Percentiles rank a stretch among this genome's conserved stretches.
These are phyloP conservation scores for Cryptococcus wingfieldii DNA, from an alignment of 1,284 basidiomycete genomes.

Conservation along the genomic window DNA sequence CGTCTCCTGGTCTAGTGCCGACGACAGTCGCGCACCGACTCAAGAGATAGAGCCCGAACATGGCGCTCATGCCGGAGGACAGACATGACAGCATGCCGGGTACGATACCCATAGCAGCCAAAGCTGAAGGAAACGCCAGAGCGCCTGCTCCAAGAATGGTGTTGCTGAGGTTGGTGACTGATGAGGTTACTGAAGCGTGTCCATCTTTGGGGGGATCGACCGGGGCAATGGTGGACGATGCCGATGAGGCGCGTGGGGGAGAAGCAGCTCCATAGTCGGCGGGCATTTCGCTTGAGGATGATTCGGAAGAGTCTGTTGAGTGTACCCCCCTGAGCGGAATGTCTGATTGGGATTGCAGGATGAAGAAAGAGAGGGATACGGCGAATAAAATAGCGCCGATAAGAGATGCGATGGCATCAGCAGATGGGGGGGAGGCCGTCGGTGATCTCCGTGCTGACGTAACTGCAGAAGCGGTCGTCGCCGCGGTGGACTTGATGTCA, in stretches of 20 bases:
- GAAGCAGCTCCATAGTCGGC: conserved; percentile 18
- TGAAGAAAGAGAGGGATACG: not conserved
- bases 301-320: not conserved
- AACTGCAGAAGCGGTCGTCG: too few species aligned
- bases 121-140: conserved; percentile 58
- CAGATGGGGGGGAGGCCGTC: too few species aligned
- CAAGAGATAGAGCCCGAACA: conserved; percentile 85
- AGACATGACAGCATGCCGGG: conserved; percentile 83
- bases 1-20: conserved; percentile 42
- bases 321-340: too few species aligned
- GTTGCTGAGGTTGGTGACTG: conserved; percentile 63
- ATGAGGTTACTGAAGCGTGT: conserved; percentile 26
- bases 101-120: conserved; percentile 78
- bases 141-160: conserved; percentile 83
- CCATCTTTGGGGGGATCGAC: conserved; percentile 6
- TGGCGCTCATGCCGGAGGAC: conserved; percentile 75
- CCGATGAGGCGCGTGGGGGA: conserved; percentile 5
- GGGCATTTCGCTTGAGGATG: conserved; percentile 7
- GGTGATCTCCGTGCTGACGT: too few species aligned
- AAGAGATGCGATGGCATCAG: too few species aligned
- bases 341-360: too few species aligned
- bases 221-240: not conserved
- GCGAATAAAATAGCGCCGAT: not conserved
- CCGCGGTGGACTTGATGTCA: too few species aligned
- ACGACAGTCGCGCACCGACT: conserved; percentile 79